Percentiles rank a stretch among this genome's conserved stretches.
Evolutionary conservation across 106 monocot species (phyloP).

Genomic region (Dioscorea zingiberensis): DNA sequence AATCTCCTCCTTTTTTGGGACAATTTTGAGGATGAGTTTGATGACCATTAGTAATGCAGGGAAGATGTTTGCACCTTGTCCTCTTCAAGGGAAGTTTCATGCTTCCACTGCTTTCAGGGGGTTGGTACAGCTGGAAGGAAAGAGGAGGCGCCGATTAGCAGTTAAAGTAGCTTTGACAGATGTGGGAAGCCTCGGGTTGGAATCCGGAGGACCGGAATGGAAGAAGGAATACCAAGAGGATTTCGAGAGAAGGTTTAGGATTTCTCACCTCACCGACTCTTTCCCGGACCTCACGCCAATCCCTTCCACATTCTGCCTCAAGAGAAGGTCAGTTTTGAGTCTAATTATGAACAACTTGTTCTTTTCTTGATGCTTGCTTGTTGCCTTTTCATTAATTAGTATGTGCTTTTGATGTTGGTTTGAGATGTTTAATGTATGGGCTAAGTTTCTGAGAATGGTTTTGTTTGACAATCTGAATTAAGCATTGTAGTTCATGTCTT

Average conservation of each 20-base stretch:
- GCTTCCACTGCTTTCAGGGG: too few species aligned
- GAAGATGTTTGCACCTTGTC: neutral
- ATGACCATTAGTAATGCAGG: neutral
- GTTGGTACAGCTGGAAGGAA: too few species aligned
- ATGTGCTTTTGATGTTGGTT: too few species aligned
- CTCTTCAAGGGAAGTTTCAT: too few species aligned
- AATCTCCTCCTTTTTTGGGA: too few species aligned
- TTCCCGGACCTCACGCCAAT: slow-evolving; percentile 12
- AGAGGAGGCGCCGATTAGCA: neutral
- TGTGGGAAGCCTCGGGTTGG: neutral
- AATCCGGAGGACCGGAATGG: slow-evolving; percentile 10
- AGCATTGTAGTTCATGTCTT: too few species aligned
- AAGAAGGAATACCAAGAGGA: slow-evolving; percentile 20
- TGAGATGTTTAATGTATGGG: too few species aligned
- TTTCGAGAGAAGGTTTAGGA: slow-evolving; percentile 19
- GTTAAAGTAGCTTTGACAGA: neutral
- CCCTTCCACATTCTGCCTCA: slow-evolving; percentile 31
- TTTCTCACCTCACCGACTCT: slow-evolving; percentile 29
- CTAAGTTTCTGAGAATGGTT: too few species aligned
- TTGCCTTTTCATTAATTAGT: too few species aligned
- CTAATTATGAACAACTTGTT: too few species aligned
- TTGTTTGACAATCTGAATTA: too few species aligned
- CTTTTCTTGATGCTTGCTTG: too few species aligned
- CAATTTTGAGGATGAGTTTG: neutral
- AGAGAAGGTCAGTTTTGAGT: slow-evolving; percentile 12